Evolutionary conservation across 768 basidiomycete genomes (phyloP).

Genomic region (Rhodosporidiobolus odoratus): DNA sequence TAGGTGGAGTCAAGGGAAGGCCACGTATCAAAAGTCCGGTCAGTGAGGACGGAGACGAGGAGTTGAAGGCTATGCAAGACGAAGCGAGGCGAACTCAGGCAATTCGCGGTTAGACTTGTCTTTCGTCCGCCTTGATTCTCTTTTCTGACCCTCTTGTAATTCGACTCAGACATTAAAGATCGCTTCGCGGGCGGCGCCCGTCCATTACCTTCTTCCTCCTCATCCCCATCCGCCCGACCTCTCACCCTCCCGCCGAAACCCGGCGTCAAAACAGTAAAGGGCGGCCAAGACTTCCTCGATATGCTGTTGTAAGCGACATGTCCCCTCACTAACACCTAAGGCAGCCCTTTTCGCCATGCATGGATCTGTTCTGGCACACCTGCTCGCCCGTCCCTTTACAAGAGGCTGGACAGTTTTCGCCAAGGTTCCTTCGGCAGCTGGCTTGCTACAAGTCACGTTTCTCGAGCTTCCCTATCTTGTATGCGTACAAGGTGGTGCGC

Average conservation of each 20-base stretch:
- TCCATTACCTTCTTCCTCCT: background rate
- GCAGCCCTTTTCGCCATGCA: no score
- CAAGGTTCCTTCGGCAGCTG: no score
- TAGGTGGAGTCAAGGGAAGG: background rate
- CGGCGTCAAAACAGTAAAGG: background rate
- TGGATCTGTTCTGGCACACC: background rate
- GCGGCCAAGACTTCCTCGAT: slow-evolving; percentile 29
- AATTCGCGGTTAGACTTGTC: slow-evolving; percentile 6
- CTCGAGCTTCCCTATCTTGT: no score
- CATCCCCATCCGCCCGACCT: background rate
- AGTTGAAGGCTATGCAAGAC: slow-evolving; percentile 9
- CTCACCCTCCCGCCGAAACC: background rate
- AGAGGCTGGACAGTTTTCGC: background rate
- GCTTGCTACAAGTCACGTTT: no score
- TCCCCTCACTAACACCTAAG: no score
- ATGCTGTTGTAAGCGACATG: slow-evolving; percentile 14
- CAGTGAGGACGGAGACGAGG: background rate
- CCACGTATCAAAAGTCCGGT: background rate
- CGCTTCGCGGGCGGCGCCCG: slow-evolving; percentile 15
- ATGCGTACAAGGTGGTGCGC: no score
- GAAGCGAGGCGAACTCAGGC: slow-evolving; percentile 28
- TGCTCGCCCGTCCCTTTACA: background rate
- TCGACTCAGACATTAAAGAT: slow-evolving; percentile 26
- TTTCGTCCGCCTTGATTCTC: background rate
- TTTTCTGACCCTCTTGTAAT: background rate